Evolutionary conservation across 495 filamentous ascomycete species (phyloP).

Genomic region (Cetradonia linearis): DNA sequence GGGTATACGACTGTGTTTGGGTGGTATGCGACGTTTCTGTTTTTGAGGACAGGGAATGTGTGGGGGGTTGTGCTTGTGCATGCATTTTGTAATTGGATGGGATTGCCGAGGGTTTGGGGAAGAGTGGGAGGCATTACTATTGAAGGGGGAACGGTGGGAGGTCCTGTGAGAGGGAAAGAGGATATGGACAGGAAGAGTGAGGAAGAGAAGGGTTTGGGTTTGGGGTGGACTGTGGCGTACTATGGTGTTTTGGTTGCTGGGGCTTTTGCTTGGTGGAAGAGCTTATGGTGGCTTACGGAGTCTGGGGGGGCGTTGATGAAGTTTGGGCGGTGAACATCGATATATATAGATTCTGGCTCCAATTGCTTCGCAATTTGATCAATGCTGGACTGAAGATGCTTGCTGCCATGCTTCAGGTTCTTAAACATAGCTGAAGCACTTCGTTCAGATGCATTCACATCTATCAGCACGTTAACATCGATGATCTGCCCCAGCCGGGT

Average conservation of each 20-base stretch:
- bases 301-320: constrained; percentile 38
- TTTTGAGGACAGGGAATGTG: constrained; percentile 73
- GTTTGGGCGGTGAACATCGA: constrained; percentile 22
- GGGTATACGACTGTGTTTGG: constrained; percentile 91
- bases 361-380: background rate
- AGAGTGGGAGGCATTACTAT: constrained; percentile 42
- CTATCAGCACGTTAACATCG: too few species aligned
- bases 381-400: background rate
- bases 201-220: constrained; percentile 19
- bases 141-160: constrained; percentile 27
- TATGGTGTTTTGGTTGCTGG: constrained; percentile 65
- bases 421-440: background rate
- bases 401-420: background rate
- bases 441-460: too few species aligned
- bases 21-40: constrained; percentile 85
- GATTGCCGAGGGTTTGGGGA: constrained; percentile 80
- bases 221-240: constrained; percentile 66
- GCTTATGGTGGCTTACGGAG: constrained; percentile 66
- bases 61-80: constrained; percentile 64
- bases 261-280: constrained; percentile 54
- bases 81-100: constrained; percentile 86
- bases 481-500: too few species aligned
- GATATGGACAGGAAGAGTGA: constrained; percentile 27
- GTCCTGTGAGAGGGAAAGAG: constrained; percentile 34
- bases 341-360: background rate